Base-by-base conservation (phyloP, 208 protist species). In the Leishmania tarentolae region DNA sequence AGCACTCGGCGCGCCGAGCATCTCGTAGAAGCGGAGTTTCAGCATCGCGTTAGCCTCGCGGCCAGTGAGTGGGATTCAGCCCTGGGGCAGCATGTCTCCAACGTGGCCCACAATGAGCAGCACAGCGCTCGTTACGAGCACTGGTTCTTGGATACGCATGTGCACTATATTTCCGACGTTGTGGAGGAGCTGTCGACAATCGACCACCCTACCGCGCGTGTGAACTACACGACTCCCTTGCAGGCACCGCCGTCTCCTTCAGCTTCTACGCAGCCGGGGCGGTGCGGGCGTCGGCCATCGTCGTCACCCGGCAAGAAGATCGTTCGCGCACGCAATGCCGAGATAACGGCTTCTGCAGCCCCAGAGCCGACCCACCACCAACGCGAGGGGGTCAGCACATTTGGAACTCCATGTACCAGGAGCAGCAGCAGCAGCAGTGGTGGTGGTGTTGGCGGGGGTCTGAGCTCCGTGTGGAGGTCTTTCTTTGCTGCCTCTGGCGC, bases 71-170 rank as follows among this genome's bases (percentile, higher is more conserved):
- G 83, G 86, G 88, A 92, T 53, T n/a, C 53, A 28, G 52, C 73
- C 42, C 78, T 86, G 9, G 88, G 88, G 1, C 83, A 80, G 42
- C 83, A 87, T 46, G 71, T 81, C 44, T 56, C 69, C 31, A 70
- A 63, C 31, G 42, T 92, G 19, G 37, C 56, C 42, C 61, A 81
- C 83, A 92, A 92, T 72, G 88, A 92, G 46, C 71, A 78, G 44
- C 79, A 83, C 59, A 89, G 88, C 70, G 82, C 86, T 52, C 88
- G 88, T 50, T 88, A 92, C 78, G 83, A 83, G 82, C 75, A 77
- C 82, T 92, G 83, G 83, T 73, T 86, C 79, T 76, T 86, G 74
- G 82, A 88, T 21, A 72, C 75, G 61, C 76, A 78, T 40, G 73
- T 91, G 31, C 21, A 76, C 76, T 87, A 88, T 78, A 81, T 66